Percentiles rank a stretch among this genome's conserved stretches.
Evolutionary conservation across 495 filamentous ascomycete genomes (phyloP).

Genomic region (Oleoguttula mirabilis): DNA sequence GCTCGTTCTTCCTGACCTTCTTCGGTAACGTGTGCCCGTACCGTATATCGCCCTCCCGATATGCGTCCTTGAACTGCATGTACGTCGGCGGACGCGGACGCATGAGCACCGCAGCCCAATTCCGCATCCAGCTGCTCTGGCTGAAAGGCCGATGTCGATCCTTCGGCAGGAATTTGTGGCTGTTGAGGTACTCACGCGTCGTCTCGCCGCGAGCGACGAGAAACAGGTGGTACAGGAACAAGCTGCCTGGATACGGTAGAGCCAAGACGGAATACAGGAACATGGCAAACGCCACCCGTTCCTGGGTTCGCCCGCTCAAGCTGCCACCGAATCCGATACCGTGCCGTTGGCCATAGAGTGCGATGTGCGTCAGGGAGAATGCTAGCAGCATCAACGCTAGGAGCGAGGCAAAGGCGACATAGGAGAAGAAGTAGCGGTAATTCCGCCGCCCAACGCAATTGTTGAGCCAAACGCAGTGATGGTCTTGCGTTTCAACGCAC

Average conservation of each 20-base stretch:
- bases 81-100: slow-evolving; percentile 83
- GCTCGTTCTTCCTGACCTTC: slow-evolving; percentile 42
- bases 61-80: slow-evolving; percentile 68
- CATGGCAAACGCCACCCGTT: slow-evolving; percentile 78
- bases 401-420: slow-evolving; percentile 64
- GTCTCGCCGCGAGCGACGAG: slow-evolving; percentile 84
- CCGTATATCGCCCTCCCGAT: slow-evolving; percentile 73
- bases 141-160: slow-evolving; percentile 87
- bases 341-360: slow-evolving; percentile 53
- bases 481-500: slow-evolving; percentile 93
- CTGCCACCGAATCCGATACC: slow-evolving; percentile 51
- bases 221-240: slow-evolving; percentile 82
- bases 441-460: slow-evolving; percentile 96
- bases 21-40: slow-evolving; percentile 40
- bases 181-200: slow-evolving; percentile 89
- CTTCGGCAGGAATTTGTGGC: slow-evolving; percentile 81
- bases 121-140: slow-evolving; percentile 61
- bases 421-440: slow-evolving; percentile 94
- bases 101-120: slow-evolving; percentile 70
- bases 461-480: slow-evolving; percentile 98
- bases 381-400: slow-evolving; percentile 64
- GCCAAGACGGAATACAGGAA: slow-evolving; percentile 67
- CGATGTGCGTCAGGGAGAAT: slow-evolving; percentile 65
- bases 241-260: slow-evolving; percentile 67
- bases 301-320: slow-evolving; percentile 40